Percentiles rank a stretch among this genome's conserved stretches.
Evolutionary conservation across 768 basidiomycete species (phyloP).

Genomic region (Trametes sanguinea): DNA sequence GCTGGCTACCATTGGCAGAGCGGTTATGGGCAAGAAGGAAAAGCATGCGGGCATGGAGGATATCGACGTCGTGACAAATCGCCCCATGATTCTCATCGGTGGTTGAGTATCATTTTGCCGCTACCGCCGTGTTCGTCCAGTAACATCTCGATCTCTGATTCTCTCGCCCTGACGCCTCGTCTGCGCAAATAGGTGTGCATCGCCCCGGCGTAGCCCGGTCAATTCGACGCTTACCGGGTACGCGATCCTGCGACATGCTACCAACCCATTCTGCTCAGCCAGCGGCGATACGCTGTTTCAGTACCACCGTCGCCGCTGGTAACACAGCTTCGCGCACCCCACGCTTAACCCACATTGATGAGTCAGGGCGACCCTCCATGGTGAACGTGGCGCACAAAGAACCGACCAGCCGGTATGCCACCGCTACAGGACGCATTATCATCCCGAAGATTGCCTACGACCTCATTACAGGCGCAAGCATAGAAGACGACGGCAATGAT

Average conservation of each 20-base stretch:
- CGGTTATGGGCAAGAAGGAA: slow-evolving; percentile 71
- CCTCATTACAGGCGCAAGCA: slow-evolving; percentile 47
- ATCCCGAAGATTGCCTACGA: slow-evolving; percentile 67
- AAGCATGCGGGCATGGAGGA: slow-evolving; percentile 85
- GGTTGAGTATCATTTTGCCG: slow-evolving; percentile 65
- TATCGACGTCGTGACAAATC: slow-evolving; percentile 74
- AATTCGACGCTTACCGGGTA: slow-evolving; percentile 13
- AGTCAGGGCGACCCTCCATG: slow-evolving; percentile 73
- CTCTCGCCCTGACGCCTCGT: slow-evolving; percentile 11
- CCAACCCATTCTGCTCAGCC: slow-evolving; percentile 1
- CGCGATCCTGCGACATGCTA: background rate
- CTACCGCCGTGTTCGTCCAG: slow-evolving; percentile 11
- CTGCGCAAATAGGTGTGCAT: slow-evolving; percentile 12
- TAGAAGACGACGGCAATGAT: background rate
- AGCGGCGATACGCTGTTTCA: slow-evolving; percentile 20
- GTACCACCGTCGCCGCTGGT: slow-evolving; percentile 13
- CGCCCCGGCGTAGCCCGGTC: slow-evolving; percentile 14
- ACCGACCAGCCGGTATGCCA: slow-evolving; percentile 66
- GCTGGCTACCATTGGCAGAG: slow-evolving; percentile 58
- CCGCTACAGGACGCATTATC: slow-evolving; percentile 71
- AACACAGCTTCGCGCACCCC: slow-evolving; percentile 19
- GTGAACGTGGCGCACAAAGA: slow-evolving; percentile 75
- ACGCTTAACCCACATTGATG: slow-evolving; percentile 71
- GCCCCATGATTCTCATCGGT: slow-evolving; percentile 92
- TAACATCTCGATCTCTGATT: slow-evolving; percentile 19